Percentiles rank a stretch among this genome's conserved stretches.
phyloP scores from a whole-genome alignment of 1,284 basidiomycete species.

The Ganoderma boninense region DNA sequence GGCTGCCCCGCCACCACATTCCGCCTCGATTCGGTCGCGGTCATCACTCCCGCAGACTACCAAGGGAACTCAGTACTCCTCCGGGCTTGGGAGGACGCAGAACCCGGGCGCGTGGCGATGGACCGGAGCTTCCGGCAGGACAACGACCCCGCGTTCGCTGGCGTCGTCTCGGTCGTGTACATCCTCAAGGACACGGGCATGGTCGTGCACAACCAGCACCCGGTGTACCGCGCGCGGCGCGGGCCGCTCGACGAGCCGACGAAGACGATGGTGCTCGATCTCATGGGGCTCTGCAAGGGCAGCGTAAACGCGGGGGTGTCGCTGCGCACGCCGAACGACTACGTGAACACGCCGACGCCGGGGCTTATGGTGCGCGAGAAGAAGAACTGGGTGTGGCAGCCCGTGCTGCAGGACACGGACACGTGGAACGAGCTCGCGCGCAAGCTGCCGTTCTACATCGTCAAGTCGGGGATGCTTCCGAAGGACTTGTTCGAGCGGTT shows the following conservation, averaged over 20 bases:
- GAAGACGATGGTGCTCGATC: conserved; percentile 5
- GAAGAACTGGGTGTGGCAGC: conserved; percentile 9
- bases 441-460: background rate
- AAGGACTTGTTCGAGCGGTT: conserved; percentile 3
- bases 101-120: conserved; percentile 13
- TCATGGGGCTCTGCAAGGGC: conserved; percentile 4
- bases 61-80: background rate
- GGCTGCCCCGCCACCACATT: conserved; percentile 7
- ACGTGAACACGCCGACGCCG: conserved; percentile 2
- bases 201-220: conserved; percentile 15
- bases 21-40: background rate
- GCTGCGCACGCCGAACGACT: conserved; percentile 3
- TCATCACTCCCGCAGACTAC: background rate
- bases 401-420: background rate
- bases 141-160: conserved; percentile 8
- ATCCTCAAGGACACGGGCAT: conserved; percentile 13
- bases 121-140: conserved; percentile 4
- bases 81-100: conserved; percentile 9
- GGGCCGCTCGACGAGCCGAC: background rate
- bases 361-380: conserved; percentile 9
- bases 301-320: conserved; percentile 4
- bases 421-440: background rate
- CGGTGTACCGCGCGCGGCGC: conserved; percentile 7
- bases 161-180: conserved; percentile 12
- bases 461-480: conserved; percentile 3